Evolutionary conservation across 2,329 filamentous ascomycete species (phyloP).

Genomic region (Fusarium coffeatum): DNA sequence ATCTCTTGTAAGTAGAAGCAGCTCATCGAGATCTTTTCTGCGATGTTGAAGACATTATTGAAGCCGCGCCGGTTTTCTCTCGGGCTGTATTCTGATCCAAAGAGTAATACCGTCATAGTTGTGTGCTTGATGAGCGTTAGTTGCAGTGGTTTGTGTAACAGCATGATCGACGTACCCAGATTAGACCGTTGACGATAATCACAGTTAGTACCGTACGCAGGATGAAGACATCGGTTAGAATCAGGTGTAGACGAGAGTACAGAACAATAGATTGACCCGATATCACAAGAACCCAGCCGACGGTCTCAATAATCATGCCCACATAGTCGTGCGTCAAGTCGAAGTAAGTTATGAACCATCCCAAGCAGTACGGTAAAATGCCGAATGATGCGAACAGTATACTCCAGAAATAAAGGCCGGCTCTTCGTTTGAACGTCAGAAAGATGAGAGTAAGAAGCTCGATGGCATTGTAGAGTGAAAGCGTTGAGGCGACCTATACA

Average conservation of each 20-base stretch:
- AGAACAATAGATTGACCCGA: constrained; percentile 28
- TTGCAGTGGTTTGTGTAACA: rapidly evolving
- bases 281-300: constrained; percentile 27
- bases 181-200: constrained; percentile 45
- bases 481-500: constrained; percentile 15
- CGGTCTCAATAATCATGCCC: constrained; percentile 31
- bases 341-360: constrained; percentile 58
- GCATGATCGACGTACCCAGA: constrained; percentile 49
- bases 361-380: constrained; percentile 53
- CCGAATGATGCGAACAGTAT: constrained; percentile 50
- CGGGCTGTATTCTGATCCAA: constrained; percentile 15
- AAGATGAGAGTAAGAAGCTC: constrained; percentile 50
- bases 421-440: constrained; percentile 47
- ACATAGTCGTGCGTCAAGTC: constrained; percentile 30
- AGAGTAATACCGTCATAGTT: constrained; percentile 59
- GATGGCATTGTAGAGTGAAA: constrained; percentile 47
- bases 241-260: constrained; percentile 25
- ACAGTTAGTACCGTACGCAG: constrained; percentile 5
- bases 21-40: constrained; percentile 24
- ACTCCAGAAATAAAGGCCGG: constrained; percentile 55
- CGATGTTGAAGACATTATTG: constrained; percentile 48
- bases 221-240: constrained; percentile 1
- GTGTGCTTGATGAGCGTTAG: constrained; percentile 52
- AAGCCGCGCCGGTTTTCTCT: constrained; percentile 2
- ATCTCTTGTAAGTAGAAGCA: constrained; percentile 26